Percentiles rank a stretch among this genome's conserved stretches.
phyloP scores from a whole-genome alignment of 2,329 filamentous ascomycete species.

The Plenodomus tracheiphilus region DNA sequence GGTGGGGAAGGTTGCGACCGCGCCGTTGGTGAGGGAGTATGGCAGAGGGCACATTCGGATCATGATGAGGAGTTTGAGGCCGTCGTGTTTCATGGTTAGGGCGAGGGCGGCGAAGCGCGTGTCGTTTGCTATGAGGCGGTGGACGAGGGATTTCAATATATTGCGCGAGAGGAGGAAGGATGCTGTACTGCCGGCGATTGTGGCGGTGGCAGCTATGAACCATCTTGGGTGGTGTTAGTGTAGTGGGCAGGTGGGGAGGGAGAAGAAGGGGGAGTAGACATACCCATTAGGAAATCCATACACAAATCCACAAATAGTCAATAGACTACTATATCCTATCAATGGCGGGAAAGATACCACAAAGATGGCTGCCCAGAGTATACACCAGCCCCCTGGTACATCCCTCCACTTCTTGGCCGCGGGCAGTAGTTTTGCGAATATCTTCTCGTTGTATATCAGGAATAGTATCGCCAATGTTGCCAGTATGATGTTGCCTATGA shows the following conservation, averaged over 20 bases:
- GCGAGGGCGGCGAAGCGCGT: constrained; percentile 85
- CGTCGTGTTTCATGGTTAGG: constrained; percentile 87
- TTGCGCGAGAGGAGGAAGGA: constrained; percentile 83
- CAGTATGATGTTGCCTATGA: constrained; percentile 55
- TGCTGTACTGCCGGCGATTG: constrained; percentile 73
- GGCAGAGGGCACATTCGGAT: constrained; percentile 91
- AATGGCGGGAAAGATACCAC: constrained; percentile 81
- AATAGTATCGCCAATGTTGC: constrained; percentile 66
- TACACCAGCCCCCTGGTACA: constrained; percentile 69
- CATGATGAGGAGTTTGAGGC: constrained; percentile 84
- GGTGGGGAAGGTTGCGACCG: constrained; percentile 89
- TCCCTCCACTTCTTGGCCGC: constrained; percentile 76
- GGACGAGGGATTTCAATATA: constrained; percentile 76
- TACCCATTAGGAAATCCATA: constrained; percentile 74
- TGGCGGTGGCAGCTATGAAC: constrained; percentile 80
- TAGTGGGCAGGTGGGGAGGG: constrained; percentile 34
- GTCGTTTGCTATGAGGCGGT: constrained; percentile 78
- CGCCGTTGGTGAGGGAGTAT: constrained; percentile 91
- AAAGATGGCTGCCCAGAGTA: constrained; percentile 77
- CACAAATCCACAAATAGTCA: constrained; percentile 71
- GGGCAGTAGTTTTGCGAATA: constrained; percentile 77
- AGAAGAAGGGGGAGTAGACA: constrained; percentile 37
- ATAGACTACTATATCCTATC: constrained; percentile 81
- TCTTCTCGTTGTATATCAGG: constrained; percentile 75
- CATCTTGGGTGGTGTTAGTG: constrained; percentile 60